A percentile compares a stretch with the other conserved stretches of the same genome.
These are phyloP conservation scores for Termitomyces sp. DNA, from an alignment of 768 basidiomycete species.

Conservation along the genomic window DNA sequence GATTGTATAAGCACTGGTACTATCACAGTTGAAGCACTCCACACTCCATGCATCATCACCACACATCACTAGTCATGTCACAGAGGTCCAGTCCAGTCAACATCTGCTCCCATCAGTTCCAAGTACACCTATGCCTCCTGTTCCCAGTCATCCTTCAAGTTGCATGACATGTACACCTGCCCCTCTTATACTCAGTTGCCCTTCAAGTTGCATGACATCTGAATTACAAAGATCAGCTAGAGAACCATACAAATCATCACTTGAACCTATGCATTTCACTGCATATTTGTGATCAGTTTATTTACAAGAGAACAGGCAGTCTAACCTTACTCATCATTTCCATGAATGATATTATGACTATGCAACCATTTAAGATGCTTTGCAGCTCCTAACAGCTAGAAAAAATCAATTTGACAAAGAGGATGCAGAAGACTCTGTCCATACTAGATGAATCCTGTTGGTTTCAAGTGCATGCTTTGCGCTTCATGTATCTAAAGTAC, in stretches of 20 bases:
- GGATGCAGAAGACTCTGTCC: conserved; percentile 11
- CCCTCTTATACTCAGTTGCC: no score
- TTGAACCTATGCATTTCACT: conserved; percentile 60
- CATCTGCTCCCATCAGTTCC: no score
- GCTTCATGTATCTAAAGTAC: conserved; percentile 38
- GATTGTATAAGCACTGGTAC: no score
- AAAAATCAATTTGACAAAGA: neutral
- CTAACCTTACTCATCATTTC: conserved; percentile 46
- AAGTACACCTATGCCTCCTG: no score
- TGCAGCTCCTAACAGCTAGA: conserved; percentile 52
- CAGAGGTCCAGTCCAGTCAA: no score
- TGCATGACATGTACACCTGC: no score
- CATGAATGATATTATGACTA: conserved; percentile 49
- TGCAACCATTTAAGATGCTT: conserved; percentile 60
- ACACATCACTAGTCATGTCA: no score
- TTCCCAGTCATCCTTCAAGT: no score
- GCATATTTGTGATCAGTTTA: neutral
- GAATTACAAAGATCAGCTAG: neutral
- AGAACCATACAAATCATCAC: neutral
- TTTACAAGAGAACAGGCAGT: conserved; percentile 4
- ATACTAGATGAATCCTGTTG: conserved; percentile 44
- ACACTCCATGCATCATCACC: no score
- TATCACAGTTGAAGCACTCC: no score
- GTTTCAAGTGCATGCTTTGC: conserved; percentile 31
- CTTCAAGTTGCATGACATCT: no score